Percentiles rank a stretch among this genome's conserved stretches.
Conservation (phyloP, 345 rosid species). For the Raphanus raphanistrum region DNA sequence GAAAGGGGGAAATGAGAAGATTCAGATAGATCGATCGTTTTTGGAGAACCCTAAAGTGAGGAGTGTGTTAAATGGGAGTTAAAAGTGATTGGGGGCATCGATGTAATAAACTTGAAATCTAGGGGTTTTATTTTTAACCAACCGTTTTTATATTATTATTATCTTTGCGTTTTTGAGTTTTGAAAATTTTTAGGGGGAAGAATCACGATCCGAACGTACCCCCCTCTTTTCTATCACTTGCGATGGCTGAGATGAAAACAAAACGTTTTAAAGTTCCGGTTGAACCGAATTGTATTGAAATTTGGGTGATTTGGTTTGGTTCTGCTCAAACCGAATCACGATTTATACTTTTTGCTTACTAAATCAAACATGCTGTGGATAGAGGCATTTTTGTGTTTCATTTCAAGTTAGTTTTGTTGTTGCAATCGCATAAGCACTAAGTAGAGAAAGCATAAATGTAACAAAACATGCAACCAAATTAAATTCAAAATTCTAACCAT, state of each 20-base stretch:
- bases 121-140: not conserved
- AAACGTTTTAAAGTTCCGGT: not conserved
- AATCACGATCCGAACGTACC: not conserved
- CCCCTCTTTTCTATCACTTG: not conserved
- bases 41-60: not conserved
- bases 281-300: not conserved
- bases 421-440: not conserved
- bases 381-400: not conserved
- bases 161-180: not conserved
- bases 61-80: not conserved
- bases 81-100: not conserved
- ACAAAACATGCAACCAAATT: not conserved
- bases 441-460: not conserved
- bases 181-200: not conserved
- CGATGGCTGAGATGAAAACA: not conserved
- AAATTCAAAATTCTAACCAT: not conserved
- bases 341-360: not conserved
- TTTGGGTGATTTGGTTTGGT: not conserved
- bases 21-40: conserved; percentile 1
- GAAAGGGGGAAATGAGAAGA: not conserved
- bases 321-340: not conserved
- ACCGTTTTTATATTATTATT: not conserved
- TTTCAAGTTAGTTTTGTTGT: not conserved
- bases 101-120: conserved; percentile 4
- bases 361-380: not conserved